phyloP scores from a whole-genome alignment of 129 eudicot genomes.

The Daucus carota region DH1_v3.0 NC_030382.2:49670501-49671000 shows the following conservation, averaged over 20 bases:
- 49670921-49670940: conserved; percentile 79
- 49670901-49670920: conserved; percentile 73
- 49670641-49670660: background rate
- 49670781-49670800: conserved; percentile 96
- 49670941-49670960: conserved; percentile 58
- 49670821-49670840: conserved; percentile 81
- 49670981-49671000: conserved; percentile 91
- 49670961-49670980: conserved; percentile 51
- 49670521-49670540: background rate
- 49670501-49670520: background rate
- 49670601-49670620: background rate
- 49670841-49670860: conserved; percentile 95
- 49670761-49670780: background rate
- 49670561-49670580: background rate
- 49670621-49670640: background rate
- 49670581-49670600: background rate
- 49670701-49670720: background rate
- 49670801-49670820: conserved; percentile 90
- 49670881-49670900: conserved; percentile 56
- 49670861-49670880: conserved; percentile 61
- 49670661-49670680: background rate
- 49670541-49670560: background rate
- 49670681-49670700: background rate
- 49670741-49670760: background rate
- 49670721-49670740: background rate